These are phyloP conservation scores for Hirsutella rhossiliensis DNA, from an alignment of 2,329 filamentous ascomycete species.

Conservation along the genomic window DNA sequence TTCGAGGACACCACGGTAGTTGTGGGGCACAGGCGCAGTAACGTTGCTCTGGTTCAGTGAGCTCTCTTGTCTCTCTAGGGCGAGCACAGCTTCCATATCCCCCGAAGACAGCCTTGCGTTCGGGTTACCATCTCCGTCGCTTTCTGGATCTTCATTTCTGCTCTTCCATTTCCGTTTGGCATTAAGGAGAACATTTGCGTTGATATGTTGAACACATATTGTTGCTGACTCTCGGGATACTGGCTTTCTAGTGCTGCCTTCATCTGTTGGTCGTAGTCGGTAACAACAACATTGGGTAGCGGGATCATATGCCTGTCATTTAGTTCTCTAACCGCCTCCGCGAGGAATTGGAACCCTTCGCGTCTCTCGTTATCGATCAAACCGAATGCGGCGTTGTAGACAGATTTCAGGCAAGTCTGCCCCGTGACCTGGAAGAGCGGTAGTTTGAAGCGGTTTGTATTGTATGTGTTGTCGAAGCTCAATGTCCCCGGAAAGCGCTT, in stretches of 20 bases:
- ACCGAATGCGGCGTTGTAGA: neutral
- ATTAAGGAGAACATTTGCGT: too few species aligned
- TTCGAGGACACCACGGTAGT: too few species aligned
- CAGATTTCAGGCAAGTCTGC: too few species aligned
- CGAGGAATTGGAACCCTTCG: too few species aligned
- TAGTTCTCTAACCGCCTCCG: neutral
- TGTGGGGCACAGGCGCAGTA: neutral
- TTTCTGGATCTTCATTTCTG: neutral
- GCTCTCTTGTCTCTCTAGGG: neutral
- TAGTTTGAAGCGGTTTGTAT: constrained; percentile 3
- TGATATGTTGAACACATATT: too few species aligned
- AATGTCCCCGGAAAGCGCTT: constrained; percentile 1
- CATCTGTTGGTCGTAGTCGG: constrained; percentile 2
- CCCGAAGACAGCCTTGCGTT: neutral
- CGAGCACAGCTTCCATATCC: neutral
- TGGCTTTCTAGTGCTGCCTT: constrained; percentile 1
- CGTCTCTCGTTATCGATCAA: constrained; percentile 1
- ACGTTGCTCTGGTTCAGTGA: neutral
- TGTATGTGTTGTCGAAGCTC: constrained; percentile 4
- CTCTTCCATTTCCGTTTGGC: too few species aligned
- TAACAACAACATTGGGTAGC: neutral
- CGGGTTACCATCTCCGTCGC: neutral
- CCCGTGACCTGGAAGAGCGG: constrained; percentile 2
- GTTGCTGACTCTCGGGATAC: constrained; percentile 1
- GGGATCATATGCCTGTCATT: neutral